phyloP scores from a whole-genome alignment of 345 rosid species.

The Pistacia vera region DNA sequence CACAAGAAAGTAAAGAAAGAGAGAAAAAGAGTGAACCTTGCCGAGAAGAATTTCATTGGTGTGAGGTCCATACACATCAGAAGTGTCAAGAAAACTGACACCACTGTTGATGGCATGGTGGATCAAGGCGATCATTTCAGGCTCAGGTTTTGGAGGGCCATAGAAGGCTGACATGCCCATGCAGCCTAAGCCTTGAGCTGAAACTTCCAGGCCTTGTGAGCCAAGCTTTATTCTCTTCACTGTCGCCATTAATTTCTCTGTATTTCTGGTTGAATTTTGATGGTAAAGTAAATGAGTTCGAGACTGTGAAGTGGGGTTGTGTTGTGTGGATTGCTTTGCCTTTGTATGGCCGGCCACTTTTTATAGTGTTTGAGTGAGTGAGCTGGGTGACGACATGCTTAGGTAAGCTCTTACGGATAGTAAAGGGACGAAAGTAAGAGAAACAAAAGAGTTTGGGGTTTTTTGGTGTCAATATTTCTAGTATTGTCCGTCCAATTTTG shows the following conservation, averaged over 20 bases:
- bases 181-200: constrained; percentile 60
- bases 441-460: neutral
- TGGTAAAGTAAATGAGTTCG: neutral
- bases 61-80: constrained; percentile 17
- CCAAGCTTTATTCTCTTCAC: constrained; percentile 4
- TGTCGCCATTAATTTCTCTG: neutral
- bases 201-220: constrained; percentile 14
- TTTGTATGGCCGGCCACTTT: too few relatives aligned
- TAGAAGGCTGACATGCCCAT: constrained; percentile 51
- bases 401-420: too few relatives aligned
- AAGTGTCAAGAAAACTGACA: constrained; percentile 50
- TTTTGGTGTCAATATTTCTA: too few relatives aligned
- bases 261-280: neutral
- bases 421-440: too few relatives aligned
- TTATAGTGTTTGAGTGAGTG: too few relatives aligned
- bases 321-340: too few relatives aligned
- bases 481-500: too few relatives aligned
- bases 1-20: too few relatives aligned
- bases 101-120: constrained; percentile 42
- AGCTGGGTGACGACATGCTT: too few relatives aligned
- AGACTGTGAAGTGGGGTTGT: neutral
- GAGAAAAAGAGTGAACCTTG: constrained; percentile 4
- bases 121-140: constrained; percentile 36
- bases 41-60: constrained; percentile 2
- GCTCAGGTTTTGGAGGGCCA: constrained; percentile 40